Base-by-base conservation (phyloP, 495 filamentous ascomycete genomes). In the Xylaria grammica region DNA sequence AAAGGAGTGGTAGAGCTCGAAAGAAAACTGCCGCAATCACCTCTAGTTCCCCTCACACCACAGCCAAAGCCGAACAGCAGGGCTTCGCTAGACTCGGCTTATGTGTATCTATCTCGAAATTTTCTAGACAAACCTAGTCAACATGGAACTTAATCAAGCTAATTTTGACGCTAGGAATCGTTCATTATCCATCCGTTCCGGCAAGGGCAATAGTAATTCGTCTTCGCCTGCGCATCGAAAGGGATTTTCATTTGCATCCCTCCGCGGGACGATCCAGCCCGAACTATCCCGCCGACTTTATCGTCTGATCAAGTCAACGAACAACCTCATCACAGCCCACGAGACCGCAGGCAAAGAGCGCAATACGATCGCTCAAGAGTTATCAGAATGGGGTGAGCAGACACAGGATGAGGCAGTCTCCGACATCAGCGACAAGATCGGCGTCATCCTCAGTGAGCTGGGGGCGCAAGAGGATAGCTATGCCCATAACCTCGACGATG, bases 331-430 rank as follows among this genome's bases (percentile, higher is more conserved):
- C 68, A 80, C 86, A 34, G 90, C 90, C 53, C 89, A 97, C 76
- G 91, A 96, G 77, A 73, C 86, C 0, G 95, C 95, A 10, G 90
- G 86, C 22, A 88, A 88, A 51, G 92, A 95, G 77, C 91, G 92
- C 60, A 77, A 91, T 40, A 86, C 88, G 17, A 90, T 97, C 69
- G 94, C 94, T 9, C 85, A 87, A 2, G 93, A 97, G 79, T 86
- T 99, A n/a, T 94, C 91, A 5, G 95, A 97, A 60, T 98, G 96
- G 96, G 96, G 95, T 56, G 93, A 97, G 74, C 84, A 89, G 45
- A 95, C 93, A 3, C 82, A 84, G 4, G 95, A 99, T 73, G 93
- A 95, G 50, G 87, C 89, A 40, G 79, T 99, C 68, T 91, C 87
- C 9, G 94, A 97, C 74, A 84, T 99, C 60, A 89, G 89, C 62